These are phyloP conservation scores for Pseudogymnoascus sp. DNA, from an alignment of 2,329 filamentous ascomycete species.

Conservation along the genomic window DNA sequence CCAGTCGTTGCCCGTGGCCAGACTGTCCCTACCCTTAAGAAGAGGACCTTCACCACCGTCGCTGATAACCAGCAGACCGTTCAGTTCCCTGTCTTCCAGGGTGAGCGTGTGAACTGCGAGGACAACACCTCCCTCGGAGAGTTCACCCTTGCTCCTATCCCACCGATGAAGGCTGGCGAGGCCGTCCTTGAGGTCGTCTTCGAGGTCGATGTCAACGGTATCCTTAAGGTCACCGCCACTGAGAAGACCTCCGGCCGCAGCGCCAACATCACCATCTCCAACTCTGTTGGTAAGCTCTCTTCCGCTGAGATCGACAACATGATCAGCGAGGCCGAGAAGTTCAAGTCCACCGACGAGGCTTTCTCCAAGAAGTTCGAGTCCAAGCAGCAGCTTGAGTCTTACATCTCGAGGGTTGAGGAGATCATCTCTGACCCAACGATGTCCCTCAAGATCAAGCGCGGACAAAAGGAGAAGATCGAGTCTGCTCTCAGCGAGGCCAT, in stretches of 20 bases:
- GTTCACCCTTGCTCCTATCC: slow-evolving; percentile 85
- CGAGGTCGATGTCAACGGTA: slow-evolving; percentile 99
- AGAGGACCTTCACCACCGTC: slow-evolving; percentile 84
- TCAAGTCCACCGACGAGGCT: slow-evolving; percentile 95
- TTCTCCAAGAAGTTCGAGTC: slow-evolving; percentile 99
- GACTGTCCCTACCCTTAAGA: slow-evolving; percentile 75
- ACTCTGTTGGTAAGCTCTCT: slow-evolving; percentile 98
- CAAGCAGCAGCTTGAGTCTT: slow-evolving; percentile 89
- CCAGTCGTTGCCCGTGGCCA: slow-evolving; percentile 77
- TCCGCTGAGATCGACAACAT: slow-evolving; percentile 93
- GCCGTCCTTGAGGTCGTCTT: slow-evolving; percentile 96
- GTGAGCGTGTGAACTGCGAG: slow-evolving; percentile 95
- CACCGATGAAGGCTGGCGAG: slow-evolving; percentile 90
- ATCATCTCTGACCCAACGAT: slow-evolving; percentile 94
- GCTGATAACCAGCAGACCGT: slow-evolving; percentile 70
- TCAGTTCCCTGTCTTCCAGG: slow-evolving; percentile 90
- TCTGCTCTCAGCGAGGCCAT: slow-evolving; percentile 93
- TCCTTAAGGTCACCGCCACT: slow-evolving; percentile 97
- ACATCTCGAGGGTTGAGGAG: slow-evolving; percentile 98
- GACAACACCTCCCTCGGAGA: slow-evolving; percentile 97
- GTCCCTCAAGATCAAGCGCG: slow-evolving; percentile 96
- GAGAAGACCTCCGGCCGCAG: slow-evolving; percentile 98
- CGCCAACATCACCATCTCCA: slow-evolving; percentile 99
- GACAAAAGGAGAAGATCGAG: slow-evolving; percentile 99
- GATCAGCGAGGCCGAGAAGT: slow-evolving; percentile 95